Base-by-base conservation (phyloP, 805 yeast genomes). In the Wickerhamomyces bovis region DNA sequence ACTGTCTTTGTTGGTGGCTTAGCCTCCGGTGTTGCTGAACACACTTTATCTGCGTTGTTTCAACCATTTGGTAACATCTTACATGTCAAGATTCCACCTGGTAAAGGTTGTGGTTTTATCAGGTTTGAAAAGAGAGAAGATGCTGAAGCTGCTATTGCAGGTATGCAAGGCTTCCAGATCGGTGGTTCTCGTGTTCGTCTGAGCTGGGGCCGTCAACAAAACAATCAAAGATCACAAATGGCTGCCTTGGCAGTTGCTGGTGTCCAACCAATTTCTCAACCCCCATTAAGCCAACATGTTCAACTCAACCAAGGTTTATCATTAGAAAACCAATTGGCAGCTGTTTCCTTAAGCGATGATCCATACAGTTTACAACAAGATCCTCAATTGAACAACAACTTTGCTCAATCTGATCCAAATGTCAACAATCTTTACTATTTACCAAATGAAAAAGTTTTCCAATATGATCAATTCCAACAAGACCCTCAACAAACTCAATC, bases 1-100 rank as follows among this genome's bases (percentile, higher is more conserved):
- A 85, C 94, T 0, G 85, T 85, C 10, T 85, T 85, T 55, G 83
- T 85, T 39, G 92, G 92, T 4, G 90, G 92, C 0, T 65, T 85
- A 35, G 80, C 84, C n/a, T 67, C 75, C 20, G 80, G 80, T 42
- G 80, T 82, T 26, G 68, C 74, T 13, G 94, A 84, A 54, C 76
- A 72, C 40, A 78, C 86, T 4, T 64, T 85, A 31, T 71, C 73
- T 45, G 70, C 80, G 0, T 61, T 85, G 18, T 85, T 85, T 64
- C 77, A 78, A 62, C 87, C 89, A 16, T 85, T 82, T 67, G 95
- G 95, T n/a, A 63, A 69, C 18, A 80, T 85, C 31, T 65, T 75
- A 23, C 83, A 80, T 53, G 83, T 85, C 39, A 84, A 83, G 57
- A 83, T 85, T 41, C 92, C 92, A 8, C 81, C 79, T 1, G 88